Evolutionary conservation across 768 basidiomycete genomes (phyloP).

Genomic region (Hericium rajendrae): DNA sequence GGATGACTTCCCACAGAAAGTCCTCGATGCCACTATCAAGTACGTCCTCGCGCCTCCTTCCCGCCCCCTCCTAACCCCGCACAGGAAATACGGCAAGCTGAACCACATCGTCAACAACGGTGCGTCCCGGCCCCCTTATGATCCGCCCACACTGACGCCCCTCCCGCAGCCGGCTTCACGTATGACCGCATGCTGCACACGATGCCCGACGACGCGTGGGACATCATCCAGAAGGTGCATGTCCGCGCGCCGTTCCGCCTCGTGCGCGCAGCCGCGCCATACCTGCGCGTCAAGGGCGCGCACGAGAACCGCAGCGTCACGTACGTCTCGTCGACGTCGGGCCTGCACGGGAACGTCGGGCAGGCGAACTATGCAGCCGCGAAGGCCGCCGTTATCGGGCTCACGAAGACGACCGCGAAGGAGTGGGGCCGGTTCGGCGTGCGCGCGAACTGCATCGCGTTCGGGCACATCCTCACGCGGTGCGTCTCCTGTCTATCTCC

Average conservation of each 20-base stretch:
- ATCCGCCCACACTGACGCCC: background rate
- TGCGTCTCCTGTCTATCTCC: too few relatives aligned
- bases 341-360: slow-evolving; percentile 80
- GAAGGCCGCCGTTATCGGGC: slow-evolving; percentile 67
- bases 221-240: slow-evolving; percentile 78
- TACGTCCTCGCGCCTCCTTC: slow-evolving; percentile 27
- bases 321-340: slow-evolving; percentile 77
- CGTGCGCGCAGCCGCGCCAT: slow-evolving; percentile 74
- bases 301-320: slow-evolving; percentile 66
- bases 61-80: background rate
- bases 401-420: slow-evolving; percentile 81
- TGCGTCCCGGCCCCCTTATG: slow-evolving; percentile 15
- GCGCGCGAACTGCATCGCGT: slow-evolving; percentile 75
- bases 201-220: slow-evolving; percentile 72
- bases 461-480: slow-evolving; percentile 71
- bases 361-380: slow-evolving; percentile 78
- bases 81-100: slow-evolving; percentile 71
- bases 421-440: slow-evolving; percentile 83
- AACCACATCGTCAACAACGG: slow-evolving; percentile 85
- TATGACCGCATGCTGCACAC: slow-evolving; percentile 86
- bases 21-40: slow-evolving; percentile 69
- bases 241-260: slow-evolving; percentile 82
- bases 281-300: slow-evolving; percentile 63
- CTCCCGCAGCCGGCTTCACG: slow-evolving; percentile 56
- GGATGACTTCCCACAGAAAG: slow-evolving; percentile 72